Evolutionary conservation across 495 filamentous ascomycete species (phyloP), one percentile per base, ranked within the genome.

Genomic region (Aspergillus bertholletiae): DNA sequence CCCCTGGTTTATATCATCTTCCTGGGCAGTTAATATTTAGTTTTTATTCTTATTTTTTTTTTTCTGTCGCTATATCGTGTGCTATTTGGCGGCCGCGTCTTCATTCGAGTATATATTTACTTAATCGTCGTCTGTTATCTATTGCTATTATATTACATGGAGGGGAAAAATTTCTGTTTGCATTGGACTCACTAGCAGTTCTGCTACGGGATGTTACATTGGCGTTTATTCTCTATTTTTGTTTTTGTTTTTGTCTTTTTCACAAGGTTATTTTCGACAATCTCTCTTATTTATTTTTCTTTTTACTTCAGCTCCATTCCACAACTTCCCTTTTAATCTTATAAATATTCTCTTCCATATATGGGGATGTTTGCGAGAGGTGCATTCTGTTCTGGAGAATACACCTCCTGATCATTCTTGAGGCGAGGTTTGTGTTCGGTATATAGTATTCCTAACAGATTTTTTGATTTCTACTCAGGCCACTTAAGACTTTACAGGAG

Each of bases 221-320:
- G 57, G 49, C 45, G 55, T 58, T 57, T 59, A 35, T 41, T 67
- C n/a, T n/a, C n/a, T n/a, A n/a, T n/a, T n/a, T n/a, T n/a, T n/a
- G n/a, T n/a, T n/a, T n/a, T n/a, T n/a, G n/a, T n/a, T n/a, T n/a
- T n/a, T n/a, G n/a, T n/a, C n/a, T n/a, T n/a, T n/a, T n/a, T n/a
- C n/a, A n/a, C n/a, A n/a, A n/a, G n/a, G n/a, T n/a, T n/a, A n/a
- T n/a, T n/a, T n/a, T n/a, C n/a, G n/a, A n/a, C n/a, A n/a, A n/a
- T 46, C 28, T 51, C 35, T 11, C 21, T 46, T 43, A 34, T 37
- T 24, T 28, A 44, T 32, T 18, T 55, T 55, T 22, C 20, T 57
- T 47, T 43, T 49, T 35, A 23, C 43, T 22, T 35, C 12, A 26
- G 30, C 43, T 43, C 46, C 45, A 12, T 39, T 48, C 49, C 12